Base-by-base conservation (phyloP, 2,329 filamentous ascomycete genomes). In the Shiraia bambusicola region DNA sequence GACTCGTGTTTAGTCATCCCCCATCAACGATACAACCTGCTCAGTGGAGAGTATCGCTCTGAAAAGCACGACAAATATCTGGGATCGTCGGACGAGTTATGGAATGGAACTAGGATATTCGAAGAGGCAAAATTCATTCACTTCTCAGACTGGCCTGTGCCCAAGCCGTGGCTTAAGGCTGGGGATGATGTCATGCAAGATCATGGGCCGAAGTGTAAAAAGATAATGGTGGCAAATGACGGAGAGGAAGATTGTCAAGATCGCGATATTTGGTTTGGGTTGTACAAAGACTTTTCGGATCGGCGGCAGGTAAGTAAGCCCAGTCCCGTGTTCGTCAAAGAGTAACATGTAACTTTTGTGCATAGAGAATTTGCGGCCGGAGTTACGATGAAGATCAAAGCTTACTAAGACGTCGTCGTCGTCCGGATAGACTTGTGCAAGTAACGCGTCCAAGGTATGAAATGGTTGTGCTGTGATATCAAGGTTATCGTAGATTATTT, bases 131-230 rank as follows among this genome's bases (percentile, higher is more conserved):
- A 83, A 45, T 74, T 82, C 6, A 67, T 86, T 2, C 83, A 87
- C 61, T 87, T 86, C 56, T 83, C 79, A 7, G 83, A 86, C 51
- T 84, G 79, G 79, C 83, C 82, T 1, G 49, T 84, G 1, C 80
- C 82, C 0, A 87, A 86, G 46, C 78, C 78, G 3, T 80, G 77
- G 77, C 9, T 35, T 6, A 16, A 17, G 13, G 29, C 17, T 7
- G 29, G 13, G 11, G 13, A 32, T 16, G 11, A 32, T 11, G 10
- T 16, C 16, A 32, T 17, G 29, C 13, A 13, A 16, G 29, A n/a
- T 6, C 15, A 17, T 32, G 11, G 14, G 29, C 27, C 27, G 5
- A 17, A 32, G 13, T 15, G 29, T 14, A 32, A 22, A 22, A 22
- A 22, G 8, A 4, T 5, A 22, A 22, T 5, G 19, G 19, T 8